phyloP scores from a whole-genome alignment of 2,329 filamentous ascomycete species.

The Trichoderma harzianum region DNA sequence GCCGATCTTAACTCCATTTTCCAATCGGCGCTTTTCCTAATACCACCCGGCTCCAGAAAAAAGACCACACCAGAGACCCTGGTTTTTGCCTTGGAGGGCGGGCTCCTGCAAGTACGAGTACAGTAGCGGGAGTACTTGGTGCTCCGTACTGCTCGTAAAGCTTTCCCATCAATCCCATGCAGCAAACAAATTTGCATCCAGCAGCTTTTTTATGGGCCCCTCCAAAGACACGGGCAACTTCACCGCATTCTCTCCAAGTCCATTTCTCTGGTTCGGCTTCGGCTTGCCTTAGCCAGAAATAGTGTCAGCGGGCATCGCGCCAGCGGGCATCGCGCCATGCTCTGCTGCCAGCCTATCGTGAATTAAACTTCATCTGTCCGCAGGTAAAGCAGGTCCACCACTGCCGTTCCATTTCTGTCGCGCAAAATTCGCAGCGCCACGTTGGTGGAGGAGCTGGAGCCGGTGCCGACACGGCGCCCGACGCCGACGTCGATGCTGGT shows the following conservation, averaged over 20 bases:
- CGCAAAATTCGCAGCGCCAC: constrained; percentile 54
- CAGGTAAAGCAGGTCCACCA: constrained; percentile 59
- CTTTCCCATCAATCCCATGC: background rate
- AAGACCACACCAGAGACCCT: background rate
- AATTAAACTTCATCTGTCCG: constrained; percentile 52
- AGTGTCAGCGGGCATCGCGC: background rate
- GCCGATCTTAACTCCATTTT: constrained; percentile 33
- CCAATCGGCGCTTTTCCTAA: constrained; percentile 32
- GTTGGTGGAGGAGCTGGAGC: constrained; percentile 28
- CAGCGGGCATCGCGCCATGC: background rate
- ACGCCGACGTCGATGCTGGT: constrained; percentile 11
- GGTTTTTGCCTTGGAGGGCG: background rate
- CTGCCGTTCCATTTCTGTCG: constrained; percentile 48
- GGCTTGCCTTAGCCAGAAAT: background rate
- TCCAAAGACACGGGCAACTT: background rate
- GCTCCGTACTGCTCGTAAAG: background rate
- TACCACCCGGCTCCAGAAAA: constrained; percentile 5
- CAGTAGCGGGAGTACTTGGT: background rate
- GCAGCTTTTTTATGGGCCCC: background rate
- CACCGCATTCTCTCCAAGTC: constrained; percentile 1
- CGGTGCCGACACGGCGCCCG: constrained; percentile 8
- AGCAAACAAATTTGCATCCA: background rate
- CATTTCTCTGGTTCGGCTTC: background rate
- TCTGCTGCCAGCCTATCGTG: constrained; percentile 27
- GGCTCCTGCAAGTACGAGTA: background rate